A percentile compares a stretch with the other conserved stretches of the same genome.
Conservation (phyloP, 441 rosid species). For the Arabidopsis lyrata region DNA sequence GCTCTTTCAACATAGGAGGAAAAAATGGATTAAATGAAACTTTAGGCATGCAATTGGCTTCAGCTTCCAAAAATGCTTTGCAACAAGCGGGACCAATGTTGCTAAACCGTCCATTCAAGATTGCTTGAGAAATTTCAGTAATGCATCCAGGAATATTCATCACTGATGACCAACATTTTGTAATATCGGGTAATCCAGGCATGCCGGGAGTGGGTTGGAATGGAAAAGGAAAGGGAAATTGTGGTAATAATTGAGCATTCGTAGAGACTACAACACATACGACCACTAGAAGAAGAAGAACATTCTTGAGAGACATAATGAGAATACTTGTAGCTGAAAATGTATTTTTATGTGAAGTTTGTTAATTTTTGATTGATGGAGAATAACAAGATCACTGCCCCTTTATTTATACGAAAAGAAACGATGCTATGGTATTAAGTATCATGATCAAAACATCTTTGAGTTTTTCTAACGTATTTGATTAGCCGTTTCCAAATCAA, state of each 20-base stretch:
- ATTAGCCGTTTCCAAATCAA: neutral
- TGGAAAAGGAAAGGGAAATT: neutral
- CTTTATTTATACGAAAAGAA: neutral
- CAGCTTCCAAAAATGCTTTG: constrained; percentile 1
- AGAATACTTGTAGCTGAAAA: neutral
- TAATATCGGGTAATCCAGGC: neutral
- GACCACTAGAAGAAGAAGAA: neutral
- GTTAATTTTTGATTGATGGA: neutral
- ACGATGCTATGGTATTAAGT: neutral
- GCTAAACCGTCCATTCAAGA: neutral
- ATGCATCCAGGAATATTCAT: neutral
- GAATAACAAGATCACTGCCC: neutral
- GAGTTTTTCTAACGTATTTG: neutral
- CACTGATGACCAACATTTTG: neutral
- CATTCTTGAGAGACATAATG: neutral
- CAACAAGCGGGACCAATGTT: constrained; percentile 12
- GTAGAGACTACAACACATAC: neutral
- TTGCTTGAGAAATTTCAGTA: neutral
- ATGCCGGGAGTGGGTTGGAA: neutral
- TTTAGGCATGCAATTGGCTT: neutral
- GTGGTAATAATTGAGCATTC: neutral
- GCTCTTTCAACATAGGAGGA: neutral
- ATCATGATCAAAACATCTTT: neutral
- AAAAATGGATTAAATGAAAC: neutral
- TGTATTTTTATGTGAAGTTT: neutral